These are phyloP conservation scores for Nicotiana undulata DNA, from an alignment of 257 asterid genomes.

Conservation along the genomic window DNA sequence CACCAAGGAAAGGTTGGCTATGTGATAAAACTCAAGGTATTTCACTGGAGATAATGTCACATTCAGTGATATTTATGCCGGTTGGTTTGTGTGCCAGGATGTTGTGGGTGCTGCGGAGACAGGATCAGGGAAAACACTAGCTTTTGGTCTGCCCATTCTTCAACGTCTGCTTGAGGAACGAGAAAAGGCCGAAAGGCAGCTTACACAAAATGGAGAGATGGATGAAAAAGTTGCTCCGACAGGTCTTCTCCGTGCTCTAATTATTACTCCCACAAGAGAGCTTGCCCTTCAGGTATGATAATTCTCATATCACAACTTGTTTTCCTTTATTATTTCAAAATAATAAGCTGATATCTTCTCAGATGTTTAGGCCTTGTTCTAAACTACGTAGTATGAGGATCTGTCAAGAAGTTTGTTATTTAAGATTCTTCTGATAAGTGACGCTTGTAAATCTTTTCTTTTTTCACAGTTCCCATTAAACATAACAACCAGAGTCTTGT, in stretches of 20 bases:
- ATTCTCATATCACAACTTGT: neutral
- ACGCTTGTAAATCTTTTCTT: too few relatives aligned
- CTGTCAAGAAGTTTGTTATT: neutral
- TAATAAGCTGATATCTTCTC: neutral
- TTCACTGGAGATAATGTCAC: conserved; percentile 9
- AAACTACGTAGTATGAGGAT: neutral
- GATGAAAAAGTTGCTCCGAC: conserved; percentile 45
- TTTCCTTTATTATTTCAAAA: neutral
- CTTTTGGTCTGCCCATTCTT: conserved; percentile 93
- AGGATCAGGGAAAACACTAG: conserved; percentile 98
- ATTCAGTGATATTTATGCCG: conserved; percentile 15
- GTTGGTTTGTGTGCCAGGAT: conserved; percentile 53
- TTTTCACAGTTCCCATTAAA: too few relatives aligned
- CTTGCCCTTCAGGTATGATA: conserved; percentile 85
- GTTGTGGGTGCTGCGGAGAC: conserved; percentile 99
- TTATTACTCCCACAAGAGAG: conserved; percentile 94
- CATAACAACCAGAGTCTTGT: too few relatives aligned
- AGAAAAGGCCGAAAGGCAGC: conserved; percentile 60
- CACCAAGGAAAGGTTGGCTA: conserved; percentile 91
- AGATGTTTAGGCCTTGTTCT: neutral
- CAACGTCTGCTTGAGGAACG: conserved; percentile 89
- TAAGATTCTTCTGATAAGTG: too few relatives aligned
- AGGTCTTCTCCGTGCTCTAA: conserved; percentile 71
- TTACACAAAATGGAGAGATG: conserved; percentile 44
- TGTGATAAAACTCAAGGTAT: conserved; percentile 5